Evolutionary conservation across 345 rosid species (phyloP).

Genomic region (Corchorus olitorius): DNA sequence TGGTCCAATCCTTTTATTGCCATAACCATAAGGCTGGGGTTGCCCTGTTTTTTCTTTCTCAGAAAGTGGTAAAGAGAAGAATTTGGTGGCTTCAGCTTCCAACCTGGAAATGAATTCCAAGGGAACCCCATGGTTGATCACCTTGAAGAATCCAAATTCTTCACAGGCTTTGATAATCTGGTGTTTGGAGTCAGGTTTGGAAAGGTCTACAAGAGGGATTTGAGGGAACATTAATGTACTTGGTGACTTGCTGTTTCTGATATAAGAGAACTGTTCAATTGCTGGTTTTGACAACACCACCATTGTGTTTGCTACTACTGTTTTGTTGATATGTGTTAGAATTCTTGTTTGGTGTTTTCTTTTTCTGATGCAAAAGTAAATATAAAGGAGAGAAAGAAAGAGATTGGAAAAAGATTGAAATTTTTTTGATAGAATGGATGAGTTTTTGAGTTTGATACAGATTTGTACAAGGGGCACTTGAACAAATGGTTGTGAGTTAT

Average conservation of each 20-base stretch:
- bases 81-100: conserved; percentile 56
- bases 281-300: conserved; percentile 24
- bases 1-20: conserved; percentile 61
- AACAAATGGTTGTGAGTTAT: neutral
- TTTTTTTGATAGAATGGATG: neutral
- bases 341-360: neutral
- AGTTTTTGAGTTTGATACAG: conserved; percentile 5
- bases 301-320: conserved; percentile 14
- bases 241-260: conserved; percentile 2
- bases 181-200: conserved; percentile 42
- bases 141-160: conserved; percentile 81
- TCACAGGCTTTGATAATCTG: conserved; percentile 48
- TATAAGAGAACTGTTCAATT: conserved; percentile 26
- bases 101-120: conserved; percentile 45
- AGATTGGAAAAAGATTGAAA: neutral
- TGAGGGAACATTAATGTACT: conserved; percentile 25
- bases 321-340: neutral
- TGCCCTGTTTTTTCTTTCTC: conserved; percentile 59
- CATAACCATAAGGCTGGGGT: conserved; percentile 82
- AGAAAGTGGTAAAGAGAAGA: conserved; percentile 63
- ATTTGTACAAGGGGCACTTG: neutral
- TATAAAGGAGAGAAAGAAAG: neutral
- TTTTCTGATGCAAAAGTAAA: neutral
- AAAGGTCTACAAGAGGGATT: conserved; percentile 47
- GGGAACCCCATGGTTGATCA: conserved; percentile 78